These are phyloP conservation scores for Sanghuangporus baumii DNA, from an alignment of 1,284 basidiomycete species.

Conservation along the genomic window DNA sequence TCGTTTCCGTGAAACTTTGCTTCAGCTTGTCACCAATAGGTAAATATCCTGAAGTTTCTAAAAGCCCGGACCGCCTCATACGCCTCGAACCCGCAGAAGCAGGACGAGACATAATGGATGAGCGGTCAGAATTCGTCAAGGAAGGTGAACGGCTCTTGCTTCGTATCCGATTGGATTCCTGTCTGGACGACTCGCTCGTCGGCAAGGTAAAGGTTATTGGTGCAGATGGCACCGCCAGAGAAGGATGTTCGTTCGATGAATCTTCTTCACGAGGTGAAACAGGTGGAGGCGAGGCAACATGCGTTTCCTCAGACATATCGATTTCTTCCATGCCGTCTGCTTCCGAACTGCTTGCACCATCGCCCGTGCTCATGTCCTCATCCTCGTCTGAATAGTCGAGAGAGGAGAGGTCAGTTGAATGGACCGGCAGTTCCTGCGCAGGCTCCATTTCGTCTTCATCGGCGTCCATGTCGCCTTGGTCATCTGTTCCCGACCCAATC, in stretches of 20 bases:
- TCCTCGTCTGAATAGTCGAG: conserved; percentile 71
- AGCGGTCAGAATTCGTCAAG: conserved; percentile 16
- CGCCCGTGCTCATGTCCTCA: conserved; percentile 65
- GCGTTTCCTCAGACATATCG: conserved; percentile 57
- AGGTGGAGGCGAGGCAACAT: conserved; percentile 27
- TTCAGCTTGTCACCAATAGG: conserved; percentile 78
- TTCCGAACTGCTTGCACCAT: conserved; percentile 63
- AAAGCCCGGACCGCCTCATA: conserved; percentile 14
- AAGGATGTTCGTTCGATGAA: conserved; percentile 22
- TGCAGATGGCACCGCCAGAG: conserved; percentile 20
- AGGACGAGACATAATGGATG: conserved; percentile 22
- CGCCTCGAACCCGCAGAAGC: conserved; percentile 39
- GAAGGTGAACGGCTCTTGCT: conserved; percentile 16
- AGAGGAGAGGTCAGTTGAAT: conserved; percentile 48
- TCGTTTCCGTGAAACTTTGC: conserved; percentile 63
- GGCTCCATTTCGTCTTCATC: conserved; percentile 59
- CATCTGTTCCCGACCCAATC: conserved; percentile 50
- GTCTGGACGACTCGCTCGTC: conserved; percentile 25
- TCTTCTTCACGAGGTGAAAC: conserved; percentile 22
- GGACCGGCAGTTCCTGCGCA: conserved; percentile 69
- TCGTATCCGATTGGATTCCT: conserved; percentile 21
- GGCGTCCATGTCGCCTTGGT: conserved; percentile 51
- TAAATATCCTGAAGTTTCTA: conserved; percentile 24
- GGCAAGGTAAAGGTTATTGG: conserved; percentile 13
- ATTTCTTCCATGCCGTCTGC: conserved; percentile 77